Evolutionary conservation across 2,329 filamentous ascomycete species (phyloP), one percentile per base, ranked within the genome.

Genomic region (Ilyonectria sp.): DNA sequence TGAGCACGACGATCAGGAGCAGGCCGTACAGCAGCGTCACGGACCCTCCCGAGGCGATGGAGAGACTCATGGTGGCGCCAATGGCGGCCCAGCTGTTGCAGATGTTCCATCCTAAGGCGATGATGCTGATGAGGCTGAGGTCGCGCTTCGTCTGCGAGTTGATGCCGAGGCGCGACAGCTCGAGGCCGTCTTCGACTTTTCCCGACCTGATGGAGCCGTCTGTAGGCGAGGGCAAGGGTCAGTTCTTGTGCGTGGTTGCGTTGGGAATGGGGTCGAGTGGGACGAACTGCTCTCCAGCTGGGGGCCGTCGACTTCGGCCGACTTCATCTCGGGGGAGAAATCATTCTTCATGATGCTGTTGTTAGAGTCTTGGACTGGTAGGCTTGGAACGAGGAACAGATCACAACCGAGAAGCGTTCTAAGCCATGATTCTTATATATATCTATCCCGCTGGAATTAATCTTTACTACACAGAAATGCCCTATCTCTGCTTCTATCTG

Each of bases 31-130:
- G 53, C 6, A 67, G 23, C 26, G 65, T 67, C 11, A 67, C 65
- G 3, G 65, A 49, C 11, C 65, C 65, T 6, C 65, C 65, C 4
- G 65, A 67, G 40, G 55, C 49, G 46, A 67, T 67, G 33, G 65
- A 67, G 4, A 67, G 26, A 4, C 63, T 63, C 65, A 67, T 82
- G 76, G 65, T 68, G 35, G 65, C 61, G 9, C 60, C 62, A 11
- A 68, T 37, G 60, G 65, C 65, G 23, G 57, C 65, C 65, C 65
- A 68, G 40, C 65, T 68, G 56, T 68, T 68, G 65, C 65, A 68
- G 8, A 68, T 64, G 61, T 68, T 68, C 60, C 60, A 68, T 52
- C 60, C 65, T 6, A 68, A 35, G 8, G 65, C 65, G 52, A 68
- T 29, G 50, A 68, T 68, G 50, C 53, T 61, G 52, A 68, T 52